A percentile compares a stretch with the other conserved stretches of the same genome.
phyloP scores from a whole-genome alignment of 2,329 filamentous ascomycete species.

The Fusarium vanettenii region DNA sequence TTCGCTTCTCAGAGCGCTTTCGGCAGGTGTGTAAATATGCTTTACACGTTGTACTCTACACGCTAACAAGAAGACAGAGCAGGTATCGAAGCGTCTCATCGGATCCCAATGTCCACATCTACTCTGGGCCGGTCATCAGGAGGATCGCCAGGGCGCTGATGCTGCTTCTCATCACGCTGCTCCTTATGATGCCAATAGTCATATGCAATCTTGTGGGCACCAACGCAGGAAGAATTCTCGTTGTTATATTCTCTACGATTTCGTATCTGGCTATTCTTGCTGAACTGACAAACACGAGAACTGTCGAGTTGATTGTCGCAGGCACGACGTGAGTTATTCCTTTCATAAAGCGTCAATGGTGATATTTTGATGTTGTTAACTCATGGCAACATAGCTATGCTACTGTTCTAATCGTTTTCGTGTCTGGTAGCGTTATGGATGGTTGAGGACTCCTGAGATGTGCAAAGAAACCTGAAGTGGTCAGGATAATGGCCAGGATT shows the following conservation, averaged over 20 bases:
- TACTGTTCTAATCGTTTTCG: not conserved
- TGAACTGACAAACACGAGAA: not conserved
- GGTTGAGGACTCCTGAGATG: not conserved
- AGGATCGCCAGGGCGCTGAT: not conserved
- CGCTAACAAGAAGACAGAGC: not conserved
- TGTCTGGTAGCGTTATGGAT: not conserved
- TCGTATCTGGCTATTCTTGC: not conserved
- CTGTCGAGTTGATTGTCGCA: not conserved
- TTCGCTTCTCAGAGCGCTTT: not conserved
- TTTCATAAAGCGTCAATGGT: too few relatives aligned
- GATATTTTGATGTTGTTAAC: too few relatives aligned
- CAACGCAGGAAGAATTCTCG: not conserved
- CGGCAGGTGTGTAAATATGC: not conserved
- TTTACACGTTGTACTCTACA: too few relatives aligned
- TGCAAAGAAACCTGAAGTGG: not conserved
- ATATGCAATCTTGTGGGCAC: not conserved
- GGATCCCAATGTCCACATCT: not conserved
- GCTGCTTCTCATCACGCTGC: not conserved
- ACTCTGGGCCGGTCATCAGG: not conserved
- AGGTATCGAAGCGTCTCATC: not conserved
- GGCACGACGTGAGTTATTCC: not conserved
- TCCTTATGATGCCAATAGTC: not conserved
- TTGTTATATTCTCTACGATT: not conserved
- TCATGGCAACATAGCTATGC: not conserved
- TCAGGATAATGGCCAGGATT: not conserved